Percentiles rank a stretch among this genome's conserved stretches.
These are phyloP conservation scores for Russula griseocarnosa DNA, from an alignment of 768 basidiomycete genomes.

Conservation along the genomic window DNA sequence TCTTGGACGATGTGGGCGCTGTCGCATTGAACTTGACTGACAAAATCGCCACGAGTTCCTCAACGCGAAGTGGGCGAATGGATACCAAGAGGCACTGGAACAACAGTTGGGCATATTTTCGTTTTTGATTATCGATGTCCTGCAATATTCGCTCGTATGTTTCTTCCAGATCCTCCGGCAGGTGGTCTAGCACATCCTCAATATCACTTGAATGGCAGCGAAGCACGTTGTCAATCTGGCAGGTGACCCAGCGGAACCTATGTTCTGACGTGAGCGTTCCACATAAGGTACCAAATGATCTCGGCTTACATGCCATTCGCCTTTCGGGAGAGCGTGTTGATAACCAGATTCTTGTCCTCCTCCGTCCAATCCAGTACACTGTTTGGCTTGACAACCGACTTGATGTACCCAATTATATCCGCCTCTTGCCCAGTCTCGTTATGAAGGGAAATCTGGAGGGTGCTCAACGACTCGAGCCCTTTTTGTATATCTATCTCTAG, in stretches of 20 bases:
- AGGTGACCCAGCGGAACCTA: slow-evolving; percentile 20
- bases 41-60: background rate
- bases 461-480: background rate
- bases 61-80: background rate
- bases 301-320: slow-evolving; percentile 20
- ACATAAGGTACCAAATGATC: no score
- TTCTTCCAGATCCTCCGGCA: slow-evolving; percentile 9
- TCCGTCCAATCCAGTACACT: slow-evolving; percentile 12
- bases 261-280: background rate
- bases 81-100: slow-evolving; percentile 10
- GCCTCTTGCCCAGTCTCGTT: background rate
- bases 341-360: background rate
- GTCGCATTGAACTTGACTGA: background rate
- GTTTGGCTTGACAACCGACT: background rate
- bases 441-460: background rate
- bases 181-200: background rate
- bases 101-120: background rate
- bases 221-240: slow-evolving; percentile 8
- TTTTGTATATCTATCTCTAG: no score
- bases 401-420: slow-evolving; percentile 1
- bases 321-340: background rate
- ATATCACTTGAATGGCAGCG: background rate
- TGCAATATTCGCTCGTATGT: slow-evolving; percentile 2
- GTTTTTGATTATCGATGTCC: background rate
- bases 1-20: background rate